Evolutionary conservation across 345 rosid species (phyloP).

Genomic region (Draba incana): DNA sequence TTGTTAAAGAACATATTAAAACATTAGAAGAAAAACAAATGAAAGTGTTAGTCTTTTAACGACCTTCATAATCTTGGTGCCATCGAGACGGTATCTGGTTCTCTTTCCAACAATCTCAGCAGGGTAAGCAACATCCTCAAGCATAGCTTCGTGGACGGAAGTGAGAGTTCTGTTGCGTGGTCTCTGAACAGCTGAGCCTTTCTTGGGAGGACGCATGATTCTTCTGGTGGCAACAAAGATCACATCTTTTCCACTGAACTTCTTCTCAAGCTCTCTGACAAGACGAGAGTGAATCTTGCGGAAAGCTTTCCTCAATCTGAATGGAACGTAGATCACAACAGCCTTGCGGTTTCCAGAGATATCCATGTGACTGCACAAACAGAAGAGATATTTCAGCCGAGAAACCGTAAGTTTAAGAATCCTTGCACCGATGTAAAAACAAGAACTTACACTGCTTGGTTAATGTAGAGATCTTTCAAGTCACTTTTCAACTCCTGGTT

Average conservation of each 20-base stretch:
- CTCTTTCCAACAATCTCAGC: constrained; percentile 95
- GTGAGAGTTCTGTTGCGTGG: constrained; percentile 86
- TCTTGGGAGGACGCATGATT: constrained; percentile 87
- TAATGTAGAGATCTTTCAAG: constrained; percentile 79
- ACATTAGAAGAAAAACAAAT: background rate
- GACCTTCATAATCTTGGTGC: constrained; percentile 79
- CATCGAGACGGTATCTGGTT: constrained; percentile 74
- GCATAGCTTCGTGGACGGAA: constrained; percentile 77
- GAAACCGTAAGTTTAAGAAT: background rate
- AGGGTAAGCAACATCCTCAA: constrained; percentile 82
- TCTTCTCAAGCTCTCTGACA: constrained; percentile 91
- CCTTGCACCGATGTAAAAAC: background rate
- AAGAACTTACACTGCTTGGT: constrained; percentile 65
- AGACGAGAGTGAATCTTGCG: constrained; percentile 85
- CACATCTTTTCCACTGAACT: constrained; percentile 95
- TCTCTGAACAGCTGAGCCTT: constrained; percentile 85
- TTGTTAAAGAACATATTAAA: background rate
- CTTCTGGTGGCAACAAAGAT: constrained; percentile 73
- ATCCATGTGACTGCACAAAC: constrained; percentile 69
- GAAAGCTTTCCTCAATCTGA: constrained; percentile 81
- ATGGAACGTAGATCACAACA: constrained; percentile 77
- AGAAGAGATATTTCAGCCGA: background rate
- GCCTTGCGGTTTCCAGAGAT: constrained; percentile 76
- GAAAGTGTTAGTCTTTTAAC: background rate
- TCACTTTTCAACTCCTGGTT: constrained; percentile 83